A percentile compares a stretch with the other conserved stretches of the same genome.
These are phyloP conservation scores for Salinomyces thailandicus DNA, from an alignment of 2,329 filamentous ascomycete species.

Conservation along the genomic window DNA sequence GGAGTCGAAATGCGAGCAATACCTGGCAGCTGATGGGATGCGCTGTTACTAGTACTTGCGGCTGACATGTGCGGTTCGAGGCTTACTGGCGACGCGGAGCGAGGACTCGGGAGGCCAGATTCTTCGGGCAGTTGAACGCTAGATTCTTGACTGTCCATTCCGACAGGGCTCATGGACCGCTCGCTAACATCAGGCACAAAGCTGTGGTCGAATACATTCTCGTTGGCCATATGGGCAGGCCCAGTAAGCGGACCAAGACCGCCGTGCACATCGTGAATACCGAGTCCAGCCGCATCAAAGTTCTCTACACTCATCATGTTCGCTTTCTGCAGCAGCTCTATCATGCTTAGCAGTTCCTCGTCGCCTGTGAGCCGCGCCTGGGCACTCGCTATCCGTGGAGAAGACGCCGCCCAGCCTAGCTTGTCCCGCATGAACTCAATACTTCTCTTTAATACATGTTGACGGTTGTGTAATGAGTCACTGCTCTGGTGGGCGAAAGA, in stretches of 20 bases:
- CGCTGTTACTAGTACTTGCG: neutral
- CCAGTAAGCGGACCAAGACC: slow-evolving; percentile 62
- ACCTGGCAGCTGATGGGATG: slow-evolving; percentile 28
- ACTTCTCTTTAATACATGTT: slow-evolving; percentile 85
- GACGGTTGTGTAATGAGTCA: slow-evolving; percentile 79
- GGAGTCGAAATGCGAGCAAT: slow-evolving; percentile 28
- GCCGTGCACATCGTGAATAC: slow-evolving; percentile 13
- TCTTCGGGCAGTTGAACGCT: slow-evolving; percentile 1
- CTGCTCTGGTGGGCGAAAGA: slow-evolving; percentile 95
- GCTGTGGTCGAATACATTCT: slow-evolving; percentile 76
- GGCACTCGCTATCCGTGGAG: slow-evolving; percentile 67
- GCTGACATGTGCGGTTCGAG: neutral
- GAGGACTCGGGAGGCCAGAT: neutral
- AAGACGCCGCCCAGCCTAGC: slow-evolving; percentile 67
- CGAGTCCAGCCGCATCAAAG: slow-evolving; percentile 4
- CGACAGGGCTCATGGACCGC: slow-evolving; percentile 32
- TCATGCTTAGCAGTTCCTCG: slow-evolving; percentile 77
- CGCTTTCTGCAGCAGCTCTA: slow-evolving; percentile 74
- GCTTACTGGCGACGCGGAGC: slow-evolving; percentile 1
- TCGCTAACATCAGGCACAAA: slow-evolving; percentile 42
- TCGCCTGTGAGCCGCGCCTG: slow-evolving; percentile 77
- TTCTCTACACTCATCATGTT: slow-evolving; percentile 60
- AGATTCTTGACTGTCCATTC: slow-evolving; percentile 17
- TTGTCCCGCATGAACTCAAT: slow-evolving; percentile 95
- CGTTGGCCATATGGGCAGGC: slow-evolving; percentile 59